Evolutionary conservation across 768 basidiomycete species (phyloP), one percentile per base, ranked within the genome.

Genomic region (Boletales sp.): DNA sequence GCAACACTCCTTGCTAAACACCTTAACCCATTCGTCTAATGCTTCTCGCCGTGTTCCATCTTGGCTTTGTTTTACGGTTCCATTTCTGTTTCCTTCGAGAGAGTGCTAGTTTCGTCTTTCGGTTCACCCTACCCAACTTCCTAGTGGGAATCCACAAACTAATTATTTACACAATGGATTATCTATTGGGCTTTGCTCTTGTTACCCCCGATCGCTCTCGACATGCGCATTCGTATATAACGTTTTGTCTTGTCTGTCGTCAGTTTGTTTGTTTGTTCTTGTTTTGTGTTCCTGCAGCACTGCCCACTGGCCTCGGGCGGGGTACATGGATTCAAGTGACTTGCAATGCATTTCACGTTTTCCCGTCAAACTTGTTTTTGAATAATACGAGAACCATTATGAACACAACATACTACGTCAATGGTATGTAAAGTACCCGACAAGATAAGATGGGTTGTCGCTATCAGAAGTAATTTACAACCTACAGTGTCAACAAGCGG

Each of bases 191-290:
- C 54, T 59, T 57, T 68, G 64, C 56, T 66, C 53, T 50, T 64
- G 64, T 69, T 69, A 68, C 66, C 68, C 62, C 37, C 47, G 53
- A 67, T 68, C 61, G 66, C 68, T 68, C 63, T 67, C 68, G 66
- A 69, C 66, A 66, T 69, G 66, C 54, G 61, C 61, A 58, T 54
- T 58, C 58, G 52, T 68, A 58, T 57, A 58, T 57, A 65, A 66
- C 59, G 68, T 66, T 66, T 68, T 68, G 68, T 67, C 48, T 45
- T 64, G 56, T 60, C 59, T 48, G 58, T 55, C 62, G 45, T 67
- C 49, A 45, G 55, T 51, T 55, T 58, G 55, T 52, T 64, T 55
- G 50, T 56, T 54, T 57, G 59, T 63, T 61, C 55, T 67, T 61
- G 68, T 68, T 66, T 65, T 67, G 68, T 66, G 45, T 56, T 52